Evolutionary conservation across 331 rosid species (phyloP).

Genomic region (Quercus lobata): DNA sequence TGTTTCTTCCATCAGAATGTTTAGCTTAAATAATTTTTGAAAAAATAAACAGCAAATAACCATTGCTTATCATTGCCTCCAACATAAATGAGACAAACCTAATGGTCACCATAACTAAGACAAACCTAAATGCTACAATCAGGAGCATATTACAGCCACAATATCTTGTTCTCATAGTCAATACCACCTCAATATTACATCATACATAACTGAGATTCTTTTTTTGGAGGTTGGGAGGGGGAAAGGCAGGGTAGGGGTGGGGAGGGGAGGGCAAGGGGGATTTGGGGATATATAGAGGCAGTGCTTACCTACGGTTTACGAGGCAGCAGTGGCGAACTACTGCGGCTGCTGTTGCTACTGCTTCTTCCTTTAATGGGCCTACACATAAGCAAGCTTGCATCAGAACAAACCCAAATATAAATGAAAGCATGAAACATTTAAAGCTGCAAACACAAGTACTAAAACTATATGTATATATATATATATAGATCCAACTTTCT

Average conservation of each 20-base stretch:
- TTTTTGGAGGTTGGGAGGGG: no score
- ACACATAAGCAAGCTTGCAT: not conserved
- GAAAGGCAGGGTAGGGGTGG: not conserved
- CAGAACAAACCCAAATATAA: not conserved
- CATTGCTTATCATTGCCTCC: not conserved
- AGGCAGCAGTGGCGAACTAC: constrained; percentile 76
- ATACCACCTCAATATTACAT: not conserved
- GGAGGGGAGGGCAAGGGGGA: not conserved
- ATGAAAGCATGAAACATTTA: not conserved
- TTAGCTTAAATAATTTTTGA: not conserved
- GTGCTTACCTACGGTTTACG: constrained; percentile 63
- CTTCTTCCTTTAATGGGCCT: constrained; percentile 91
- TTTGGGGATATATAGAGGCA: constrained; percentile 8
- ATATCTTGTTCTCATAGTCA: not conserved
- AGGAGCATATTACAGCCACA: not conserved
- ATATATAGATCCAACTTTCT: not conserved
- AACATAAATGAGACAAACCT: not conserved
- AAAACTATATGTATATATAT: not conserved
- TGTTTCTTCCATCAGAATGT: not conserved
- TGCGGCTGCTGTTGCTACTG: constrained; percentile 88
- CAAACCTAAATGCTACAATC: not conserved
- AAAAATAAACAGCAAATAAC: not conserved
- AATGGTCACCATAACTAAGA: not conserved
- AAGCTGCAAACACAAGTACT: not conserved
- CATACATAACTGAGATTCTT: not conserved